phyloP scores from a whole-genome alignment of 1,284 basidiomycete genomes.

The Singerocomus inundabilis region DNA sequence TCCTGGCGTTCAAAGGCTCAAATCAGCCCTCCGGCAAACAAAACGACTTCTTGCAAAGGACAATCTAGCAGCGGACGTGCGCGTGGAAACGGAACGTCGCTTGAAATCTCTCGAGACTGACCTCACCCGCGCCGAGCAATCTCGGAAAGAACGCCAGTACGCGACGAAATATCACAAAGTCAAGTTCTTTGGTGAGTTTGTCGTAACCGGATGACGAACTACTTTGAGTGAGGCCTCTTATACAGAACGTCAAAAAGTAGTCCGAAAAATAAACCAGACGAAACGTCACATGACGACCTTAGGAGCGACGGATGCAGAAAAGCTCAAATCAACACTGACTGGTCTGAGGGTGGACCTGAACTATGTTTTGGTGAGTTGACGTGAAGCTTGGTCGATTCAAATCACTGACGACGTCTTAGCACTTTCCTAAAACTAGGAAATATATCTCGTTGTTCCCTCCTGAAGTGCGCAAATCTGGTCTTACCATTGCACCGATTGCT shows the following conservation, averaged over 20 bases:
- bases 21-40: slow-evolving; percentile 76
- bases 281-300: slow-evolving; percentile 49
- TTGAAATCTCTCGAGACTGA: slow-evolving; percentile 75
- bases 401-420: slow-evolving; percentile 41
- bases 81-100: slow-evolving; percentile 75
- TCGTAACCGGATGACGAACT: neutral
- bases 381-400: neutral
- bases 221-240: slow-evolving; percentile 1
- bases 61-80: slow-evolving; percentile 72
- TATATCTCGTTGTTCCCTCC: slow-evolving; percentile 86
- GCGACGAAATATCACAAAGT: slow-evolving; percentile 80
- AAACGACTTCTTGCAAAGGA: slow-evolving; percentile 80
- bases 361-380: slow-evolving; percentile 67
- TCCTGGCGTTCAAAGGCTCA: slow-evolving; percentile 77
- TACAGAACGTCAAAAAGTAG: slow-evolving; percentile 78
- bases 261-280: slow-evolving; percentile 65
- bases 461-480: slow-evolving; percentile 46
- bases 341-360: slow-evolving; percentile 78
- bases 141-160: slow-evolving; percentile 67
- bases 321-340: slow-evolving; percentile 49
- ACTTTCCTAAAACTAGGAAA: slow-evolving; percentile 79
- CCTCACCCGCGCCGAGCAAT: slow-evolving; percentile 57
- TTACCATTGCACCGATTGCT: slow-evolving; percentile 11
- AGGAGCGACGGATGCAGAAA: slow-evolving; percentile 39
- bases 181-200: slow-evolving; percentile 80